Evolutionary conservation across 2,329 filamentous ascomycete species (phyloP), one percentile per base, ranked within the genome.

Genomic region (Fusarium citri): DNA sequence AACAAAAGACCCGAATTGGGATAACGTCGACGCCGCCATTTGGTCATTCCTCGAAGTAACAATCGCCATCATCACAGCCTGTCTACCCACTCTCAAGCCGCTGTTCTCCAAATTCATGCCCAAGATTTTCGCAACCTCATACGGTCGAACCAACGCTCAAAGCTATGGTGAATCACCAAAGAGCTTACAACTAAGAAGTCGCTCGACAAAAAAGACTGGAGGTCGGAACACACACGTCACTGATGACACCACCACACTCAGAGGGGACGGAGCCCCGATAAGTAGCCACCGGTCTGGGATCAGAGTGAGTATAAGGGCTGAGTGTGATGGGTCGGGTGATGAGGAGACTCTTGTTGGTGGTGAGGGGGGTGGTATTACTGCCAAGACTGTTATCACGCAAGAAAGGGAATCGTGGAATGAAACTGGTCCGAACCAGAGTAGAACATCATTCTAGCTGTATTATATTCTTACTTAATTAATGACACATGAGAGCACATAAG

Each of bases 31-130:
- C 3, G 66, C 66, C 2, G 64, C 66, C 0, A 64, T 59, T 16
- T 68, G 66, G 66, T 68, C 66, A 2, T 68, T 64, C 12, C 59
- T 68, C 8, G 66, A 68, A 49, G 31, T 68, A 8, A 45, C 47
- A 3, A 45, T 59, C 1, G 64, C 66, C 0, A 57, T 68, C 11
- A 68, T 55, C 12, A 34, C 66, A 22, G 55, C 66, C 0, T 68
- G 66, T 18, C 49, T 68, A 12, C 64, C 66, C 1, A 68, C 66
- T 0, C 49, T 68, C 8, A 41, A 59, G 2, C 64, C 66, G 1
- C 5, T 68, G 5, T 59, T 68, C 16, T 68, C 66, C 4, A 64
- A 37, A 25, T 14, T 68, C 16, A 53, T 68, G 41, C 66, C 66
- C 6, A 46, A 7, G 12, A 25, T 59, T 5, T 68, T 68, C 20